A percentile compares a stretch with the other conserved stretches of the same genome.
These are phyloP conservation scores for Penicillium sp. DNA, from an alignment of 2,329 filamentous ascomycete species.

Conservation along the genomic window DNA sequence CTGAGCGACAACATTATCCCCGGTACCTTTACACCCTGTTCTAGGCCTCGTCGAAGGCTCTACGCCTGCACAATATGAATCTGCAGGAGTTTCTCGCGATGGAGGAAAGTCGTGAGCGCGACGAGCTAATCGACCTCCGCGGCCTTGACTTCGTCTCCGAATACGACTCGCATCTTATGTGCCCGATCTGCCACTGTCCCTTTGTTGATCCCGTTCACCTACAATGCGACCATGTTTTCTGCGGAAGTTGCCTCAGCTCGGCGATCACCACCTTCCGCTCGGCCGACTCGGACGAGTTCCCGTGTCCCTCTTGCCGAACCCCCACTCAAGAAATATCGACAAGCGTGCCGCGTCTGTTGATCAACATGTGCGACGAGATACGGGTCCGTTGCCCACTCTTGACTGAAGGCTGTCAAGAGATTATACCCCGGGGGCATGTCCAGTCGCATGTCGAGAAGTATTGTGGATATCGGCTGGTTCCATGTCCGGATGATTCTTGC, in stretches of 20 bases:
- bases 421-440: constrained; percentile 58
- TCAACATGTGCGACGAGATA: constrained; percentile 64
- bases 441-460: constrained; percentile 63
- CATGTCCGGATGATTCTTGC: constrained; percentile 55
- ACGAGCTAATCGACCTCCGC: constrained; percentile 54
- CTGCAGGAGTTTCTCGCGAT: constrained; percentile 35
- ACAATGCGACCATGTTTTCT: constrained; percentile 66
- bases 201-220: constrained; percentile 61
- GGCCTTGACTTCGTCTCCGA: constrained; percentile 59
- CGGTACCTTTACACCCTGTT: neutral
- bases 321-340: constrained; percentile 40
- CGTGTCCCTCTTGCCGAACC: constrained; percentile 61
- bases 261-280: constrained; percentile 44
- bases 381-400: constrained; percentile 60
- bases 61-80: constrained; percentile 26
- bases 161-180: constrained; percentile 63
- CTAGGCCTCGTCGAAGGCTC: neutral
- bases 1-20: neutral
- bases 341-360: constrained; percentile 57
- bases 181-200: constrained; percentile 65
- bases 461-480: constrained; percentile 57
- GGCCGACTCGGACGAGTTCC: constrained; percentile 38
- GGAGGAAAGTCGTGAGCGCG: constrained; percentile 29
- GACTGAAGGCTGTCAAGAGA: constrained; percentile 56
- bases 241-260: constrained; percentile 58